Conservation (phyloP, 169 alveolate genomes). For the Perkinsus marinus region DNA sequence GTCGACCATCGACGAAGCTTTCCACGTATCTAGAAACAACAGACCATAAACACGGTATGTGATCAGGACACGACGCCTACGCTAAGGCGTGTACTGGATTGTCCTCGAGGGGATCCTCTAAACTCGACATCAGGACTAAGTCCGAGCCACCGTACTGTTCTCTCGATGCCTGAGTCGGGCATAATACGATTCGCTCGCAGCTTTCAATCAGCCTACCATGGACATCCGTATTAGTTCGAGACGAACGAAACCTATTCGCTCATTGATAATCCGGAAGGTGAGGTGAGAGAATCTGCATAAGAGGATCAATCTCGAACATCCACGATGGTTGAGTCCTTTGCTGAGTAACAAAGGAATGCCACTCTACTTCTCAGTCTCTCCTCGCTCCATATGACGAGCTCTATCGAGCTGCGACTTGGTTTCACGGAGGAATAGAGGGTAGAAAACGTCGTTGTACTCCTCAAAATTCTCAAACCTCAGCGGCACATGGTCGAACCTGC, state of each 20-base stretch:
- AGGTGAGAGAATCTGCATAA: not conserved
- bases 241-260: not conserved
- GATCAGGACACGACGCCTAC: not conserved
- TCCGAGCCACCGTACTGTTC: not conserved
- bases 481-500: not conserved
- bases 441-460: not conserved
- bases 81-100: not conserved
- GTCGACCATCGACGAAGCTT: not conserved
- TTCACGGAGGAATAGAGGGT: not conserved
- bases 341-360: not conserved
- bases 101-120: not conserved
- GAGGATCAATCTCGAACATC: not conserved
- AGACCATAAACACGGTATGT: not conserved
- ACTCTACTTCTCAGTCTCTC: not conserved
- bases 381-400: not conserved
- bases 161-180: not conserved
- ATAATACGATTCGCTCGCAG: not conserved
- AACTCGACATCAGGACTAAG: not conserved
- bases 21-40: not conserved
- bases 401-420: not conserved
- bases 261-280: not conserved
- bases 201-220: not conserved
- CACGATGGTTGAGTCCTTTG: not conserved
- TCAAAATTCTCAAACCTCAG: not conserved
- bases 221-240: not conserved